Percentiles rank a stretch among this genome's conserved stretches.
Conservation (phyloP, 768 basidiomycete species). For the Galerina marginata region DNA sequence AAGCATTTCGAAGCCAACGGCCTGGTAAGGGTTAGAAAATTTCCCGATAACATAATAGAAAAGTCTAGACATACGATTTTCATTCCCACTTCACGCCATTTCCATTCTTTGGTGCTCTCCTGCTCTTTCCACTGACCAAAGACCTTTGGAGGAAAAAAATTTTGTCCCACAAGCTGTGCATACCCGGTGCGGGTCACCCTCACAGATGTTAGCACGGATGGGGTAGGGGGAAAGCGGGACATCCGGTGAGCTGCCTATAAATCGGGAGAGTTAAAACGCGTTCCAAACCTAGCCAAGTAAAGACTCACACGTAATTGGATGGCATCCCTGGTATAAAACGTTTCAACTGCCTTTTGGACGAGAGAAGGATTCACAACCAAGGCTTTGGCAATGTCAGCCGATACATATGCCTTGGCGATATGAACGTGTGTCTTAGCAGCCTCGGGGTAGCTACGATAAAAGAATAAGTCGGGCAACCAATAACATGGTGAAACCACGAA, state of each 20-base stretch:
- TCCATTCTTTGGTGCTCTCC: constrained; percentile 71
- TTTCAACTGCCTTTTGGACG: constrained; percentile 85
- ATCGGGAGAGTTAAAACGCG: neutral
- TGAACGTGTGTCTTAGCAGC: constrained; percentile 74
- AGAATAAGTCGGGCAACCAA: neutral
- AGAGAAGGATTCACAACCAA: constrained; percentile 67
- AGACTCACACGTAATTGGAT: constrained; percentile 80
- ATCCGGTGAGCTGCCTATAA: constrained; percentile 86
- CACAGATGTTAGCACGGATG: constrained; percentile 64
- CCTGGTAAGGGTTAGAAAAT: constrained; percentile 45
- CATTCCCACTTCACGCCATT: constrained; percentile 88
- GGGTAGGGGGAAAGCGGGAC: constrained; percentile 84
- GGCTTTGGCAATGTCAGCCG: constrained; percentile 78
- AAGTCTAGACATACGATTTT: constrained; percentile 70
- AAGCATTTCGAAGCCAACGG: constrained; percentile 96
- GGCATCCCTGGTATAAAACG: constrained; percentile 96
- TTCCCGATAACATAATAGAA: neutral
- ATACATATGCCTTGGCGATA: constrained; percentile 77
- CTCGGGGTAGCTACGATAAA: constrained; percentile 62
- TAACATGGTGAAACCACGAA: constrained; percentile 30
- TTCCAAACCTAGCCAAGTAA: neutral
- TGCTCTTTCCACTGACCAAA: constrained; percentile 77
- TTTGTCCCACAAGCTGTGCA: constrained; percentile 91
- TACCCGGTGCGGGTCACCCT: constrained; percentile 91
- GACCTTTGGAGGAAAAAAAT: constrained; percentile 88